phyloP scores from a whole-genome alignment of 371 early-diverging fungal species.

The Mucor mucedo region DNA sequence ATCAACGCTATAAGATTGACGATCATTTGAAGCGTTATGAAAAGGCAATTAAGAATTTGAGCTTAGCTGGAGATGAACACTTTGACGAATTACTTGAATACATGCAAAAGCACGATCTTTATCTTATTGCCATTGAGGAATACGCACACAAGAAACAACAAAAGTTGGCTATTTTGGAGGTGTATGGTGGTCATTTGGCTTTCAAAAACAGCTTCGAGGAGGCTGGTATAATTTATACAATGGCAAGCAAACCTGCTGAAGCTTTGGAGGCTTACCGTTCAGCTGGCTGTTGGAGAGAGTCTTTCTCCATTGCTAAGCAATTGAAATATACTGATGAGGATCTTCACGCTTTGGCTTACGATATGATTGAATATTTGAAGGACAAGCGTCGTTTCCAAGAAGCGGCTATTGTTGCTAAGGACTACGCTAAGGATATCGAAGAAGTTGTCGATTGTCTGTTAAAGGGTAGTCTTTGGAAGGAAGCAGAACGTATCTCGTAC shows the following conservation, averaged over 20 bases:
- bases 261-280: conserved; percentile 75
- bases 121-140: conserved; percentile 64
- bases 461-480: conserved; percentile 73
- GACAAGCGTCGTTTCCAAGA: conserved; percentile 63
- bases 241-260: conserved; percentile 64
- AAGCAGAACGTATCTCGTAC: conserved; percentile 69
- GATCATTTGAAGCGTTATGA: conserved; percentile 76
- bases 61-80: conserved; percentile 64
- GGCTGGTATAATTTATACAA: conserved; percentile 74
- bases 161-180: conserved; percentile 53
- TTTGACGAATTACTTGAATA: conserved; percentile 74
- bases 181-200: conserved; percentile 72
- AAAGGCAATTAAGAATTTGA: conserved; percentile 76
- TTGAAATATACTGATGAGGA: conserved; percentile 56
- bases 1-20: conserved; percentile 89
- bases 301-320: conserved; percentile 69
- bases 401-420: conserved; percentile 67
- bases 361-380: conserved; percentile 57
- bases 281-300: conserved; percentile 74
- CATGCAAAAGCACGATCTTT: conserved; percentile 68
- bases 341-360: conserved; percentile 55
- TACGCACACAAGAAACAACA: conserved; percentile 54
- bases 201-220: conserved; percentile 65
- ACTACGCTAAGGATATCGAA: conserved; percentile 72
- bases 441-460: conserved; percentile 67